Evolutionary conservation across 257 asterid species (phyloP).

Genomic region (Echites panduratus): DNA sequence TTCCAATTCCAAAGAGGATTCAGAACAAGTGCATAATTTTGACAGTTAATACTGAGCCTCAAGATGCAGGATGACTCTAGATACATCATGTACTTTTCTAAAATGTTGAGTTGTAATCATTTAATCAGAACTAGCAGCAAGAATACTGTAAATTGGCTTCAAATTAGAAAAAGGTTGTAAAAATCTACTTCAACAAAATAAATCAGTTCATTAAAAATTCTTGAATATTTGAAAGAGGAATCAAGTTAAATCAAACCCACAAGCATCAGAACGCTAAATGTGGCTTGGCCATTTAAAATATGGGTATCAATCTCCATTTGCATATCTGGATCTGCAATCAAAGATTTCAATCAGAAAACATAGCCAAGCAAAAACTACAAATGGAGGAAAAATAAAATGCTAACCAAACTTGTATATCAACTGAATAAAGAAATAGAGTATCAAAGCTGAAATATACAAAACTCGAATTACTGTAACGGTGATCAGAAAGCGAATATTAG

Average conservation of each 20-base stretch:
- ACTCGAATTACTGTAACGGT: neutral
- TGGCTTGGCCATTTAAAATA: constrained; percentile 63
- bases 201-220: neutral
- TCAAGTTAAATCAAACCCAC: constrained; percentile 38
- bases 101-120: neutral
- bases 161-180: constrained; percentile 2
- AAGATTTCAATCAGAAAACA: constrained; percentile 17
- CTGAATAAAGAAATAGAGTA: constrained; percentile 1
- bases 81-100: neutral
- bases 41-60: neutral
- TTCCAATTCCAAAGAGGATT: neutral
- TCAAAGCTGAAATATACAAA: constrained; percentile 7
- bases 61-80: neutral
- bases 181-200: neutral
- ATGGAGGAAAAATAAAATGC: neutral
- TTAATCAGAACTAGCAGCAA: constrained; percentile 2
- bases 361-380: constrained; percentile 2
- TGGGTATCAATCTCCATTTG: constrained; percentile 76
- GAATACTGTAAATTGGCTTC: neutral
- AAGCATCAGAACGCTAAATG: constrained; percentile 60
- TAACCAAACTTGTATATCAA: neutral
- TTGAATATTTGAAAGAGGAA: neutral
- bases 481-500: neutral
- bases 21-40: no score
- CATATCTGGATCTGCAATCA: constrained; percentile 79